Evolutionary conservation across 2,329 filamentous ascomycete genomes (phyloP), one percentile per base, ranked within the genome.

Genomic region (Corynespora cassiicola): DNA sequence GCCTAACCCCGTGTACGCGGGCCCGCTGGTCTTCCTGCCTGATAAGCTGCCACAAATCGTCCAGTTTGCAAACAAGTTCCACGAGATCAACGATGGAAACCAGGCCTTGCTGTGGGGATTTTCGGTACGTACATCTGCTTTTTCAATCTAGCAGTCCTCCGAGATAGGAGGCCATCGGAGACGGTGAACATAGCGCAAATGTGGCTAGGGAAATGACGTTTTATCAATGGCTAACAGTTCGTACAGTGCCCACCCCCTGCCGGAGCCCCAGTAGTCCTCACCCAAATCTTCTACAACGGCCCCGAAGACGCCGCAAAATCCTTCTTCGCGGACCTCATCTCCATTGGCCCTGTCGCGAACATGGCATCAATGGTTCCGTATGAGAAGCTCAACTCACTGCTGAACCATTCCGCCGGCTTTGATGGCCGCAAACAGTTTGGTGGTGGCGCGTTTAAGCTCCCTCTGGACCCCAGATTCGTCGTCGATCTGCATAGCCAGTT

Each of bases 351-450:
- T 2, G 20, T 65, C 2, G 40, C 56, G 1, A 43, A 63, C 20
- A 56, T 55, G 27, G 51, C 50, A 1, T 19, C 34, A 5, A 47
- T 49, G 39, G 56, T 69, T 15, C 62, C 68, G 1, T 71, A 70
- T 38, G 40, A 44, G 12, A 47, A 54, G 6, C 43, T 70, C 6
- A 72, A 72, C 32, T 36, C 39, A 1, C 24, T 67, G 6, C 44
- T 70, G 3, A 69, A 69, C 30, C 39, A 49, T 5, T 37, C 39
- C 2, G 43, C 51, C 1, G 47, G 43, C 11, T 64, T 59, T 31
- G 72, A 71, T 1, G 68, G 66, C 6, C 56, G 70, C 21, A 68
- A 67, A 42, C 56, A 55, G 10, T 69, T 70, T 39, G 65, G 63
- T 36, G 67, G 66, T 11, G 62, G 60, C 0, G 62, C 61, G 2